phyloP scores from a whole-genome alignment of 2,329 filamentous ascomycete species.

The Fusarium oligoseptatum region DNA sequence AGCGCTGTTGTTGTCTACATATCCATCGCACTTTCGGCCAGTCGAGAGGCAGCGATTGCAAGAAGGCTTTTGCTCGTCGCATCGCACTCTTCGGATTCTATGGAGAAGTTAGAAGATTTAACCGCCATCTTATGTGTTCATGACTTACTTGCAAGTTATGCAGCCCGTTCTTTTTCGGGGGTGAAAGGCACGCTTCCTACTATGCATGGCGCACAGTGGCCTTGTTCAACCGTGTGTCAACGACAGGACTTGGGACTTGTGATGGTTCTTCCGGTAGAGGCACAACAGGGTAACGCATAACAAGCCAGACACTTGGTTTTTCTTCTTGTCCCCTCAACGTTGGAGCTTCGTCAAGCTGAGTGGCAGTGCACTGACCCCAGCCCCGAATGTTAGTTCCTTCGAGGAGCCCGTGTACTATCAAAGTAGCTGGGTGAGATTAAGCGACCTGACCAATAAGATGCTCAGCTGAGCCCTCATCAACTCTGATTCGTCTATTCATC shows the following conservation, averaged over 20 bases:
- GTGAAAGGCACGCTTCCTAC: background rate
- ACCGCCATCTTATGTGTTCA: no score
- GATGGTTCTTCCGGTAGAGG: no score
- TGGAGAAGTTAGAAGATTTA: background rate
- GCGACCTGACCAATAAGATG: background rate
- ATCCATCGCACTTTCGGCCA: slow-evolving; percentile 22
- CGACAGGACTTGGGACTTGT: background rate
- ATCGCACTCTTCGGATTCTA: background rate
- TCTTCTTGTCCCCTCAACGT: background rate
- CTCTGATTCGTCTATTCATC: background rate
- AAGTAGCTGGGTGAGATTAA: background rate
- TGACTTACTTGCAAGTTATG: background rate
- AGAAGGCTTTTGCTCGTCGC: background rate
- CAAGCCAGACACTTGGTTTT: background rate
- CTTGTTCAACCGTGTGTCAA: background rate
- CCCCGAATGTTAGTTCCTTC: background rate
- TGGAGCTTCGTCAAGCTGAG: background rate
- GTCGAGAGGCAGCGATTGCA: slow-evolving; percentile 19
- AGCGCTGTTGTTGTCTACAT: background rate
- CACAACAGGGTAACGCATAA: background rate
- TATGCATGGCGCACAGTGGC: background rate
- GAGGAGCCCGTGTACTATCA: background rate
- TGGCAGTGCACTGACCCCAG: background rate
- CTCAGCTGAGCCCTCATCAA: background rate
- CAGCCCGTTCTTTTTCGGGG: background rate